These are phyloP conservation scores for Rhizopogon vesiculosus DNA, from an alignment of 768 basidiomycete genomes.

Conservation along the genomic window DNA sequence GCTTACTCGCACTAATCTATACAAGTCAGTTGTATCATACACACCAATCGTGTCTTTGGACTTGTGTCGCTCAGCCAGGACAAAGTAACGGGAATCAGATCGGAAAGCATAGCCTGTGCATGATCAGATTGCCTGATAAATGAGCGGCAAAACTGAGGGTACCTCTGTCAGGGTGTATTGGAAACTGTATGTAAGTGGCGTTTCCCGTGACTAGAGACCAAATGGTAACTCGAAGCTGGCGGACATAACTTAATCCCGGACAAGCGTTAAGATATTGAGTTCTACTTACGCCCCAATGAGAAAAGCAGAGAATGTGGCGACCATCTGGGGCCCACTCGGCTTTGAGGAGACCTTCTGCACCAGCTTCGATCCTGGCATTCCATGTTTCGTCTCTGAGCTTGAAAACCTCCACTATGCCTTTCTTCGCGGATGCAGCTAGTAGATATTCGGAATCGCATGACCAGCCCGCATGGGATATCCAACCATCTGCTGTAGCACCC, in stretches of 20 bases:
- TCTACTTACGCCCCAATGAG: slow-evolving; percentile 82
- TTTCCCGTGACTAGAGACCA: slow-evolving; percentile 77
- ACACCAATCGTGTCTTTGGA: slow-evolving; percentile 85
- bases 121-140: not conserved
- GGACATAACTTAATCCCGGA: not conserved
- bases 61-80: slow-evolving; percentile 84
- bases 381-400: slow-evolving; percentile 78
- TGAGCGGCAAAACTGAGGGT: not conserved
- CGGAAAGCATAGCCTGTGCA: slow-evolving; percentile 70
- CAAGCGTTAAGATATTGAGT: slow-evolving; percentile 11
- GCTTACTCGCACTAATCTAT: slow-evolving; percentile 65
- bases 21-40: slow-evolving; percentile 70
- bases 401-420: slow-evolving; percentile 69
- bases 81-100: slow-evolving; percentile 76
- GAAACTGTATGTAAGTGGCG: slow-evolving; percentile 84
- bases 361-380: slow-evolving; percentile 73
- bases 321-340: slow-evolving; percentile 92
- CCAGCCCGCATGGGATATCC: slow-evolving; percentile 79
- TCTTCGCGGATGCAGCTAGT: slow-evolving; percentile 72
- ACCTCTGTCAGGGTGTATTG: slow-evolving; percentile 80
- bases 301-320: slow-evolving; percentile 80
- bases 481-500: slow-evolving; percentile 22
- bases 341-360: slow-evolving; percentile 78
- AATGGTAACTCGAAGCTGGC: slow-evolving; percentile 77
- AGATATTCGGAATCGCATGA: slow-evolving; percentile 87